Evolutionary conservation across 1,139 yeast genomes (phyloP), one percentile per base, ranked within the genome.

Genomic region (Kodamaea alishanica): DNA sequence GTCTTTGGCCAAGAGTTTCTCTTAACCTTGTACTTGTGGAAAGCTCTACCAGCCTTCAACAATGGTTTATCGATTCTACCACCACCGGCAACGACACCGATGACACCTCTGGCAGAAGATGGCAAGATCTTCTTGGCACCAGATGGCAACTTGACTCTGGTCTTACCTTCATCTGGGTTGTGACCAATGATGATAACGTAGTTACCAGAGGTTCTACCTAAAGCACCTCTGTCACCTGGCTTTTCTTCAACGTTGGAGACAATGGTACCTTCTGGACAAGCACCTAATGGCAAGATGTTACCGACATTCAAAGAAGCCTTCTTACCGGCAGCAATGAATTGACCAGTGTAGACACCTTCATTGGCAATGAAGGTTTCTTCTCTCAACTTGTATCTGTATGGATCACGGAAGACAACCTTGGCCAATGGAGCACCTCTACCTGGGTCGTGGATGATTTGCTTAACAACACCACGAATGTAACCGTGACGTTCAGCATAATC

Each of bases 341-440:
- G 97, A 63, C 98, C 98, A 59, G 97, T 90, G 94, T 90, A 90
- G 63, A 92, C 87, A 81, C 97, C 97, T 79, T 92, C 98, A 79
- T 89, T 90, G 67, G 98, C 98, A 69, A 92, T 87, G 81, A 92
- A 90, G 64, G 94, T 90, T 80, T 92, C 97, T 75, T 88, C 96
- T 79, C 95, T 89, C 74, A 84, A 77, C 80, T 84, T 90, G 88
- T 84, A 90, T 79, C 80, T 87, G 95, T 92, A 90, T 74, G 98
- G 97, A 75, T 92, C 97, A 74, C 97, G 88, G 97, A 92, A 92
- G 56, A 79, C 92, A 72, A 92, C 96, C 81, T 87, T 90, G 65
- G 97, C 98, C 68, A 92, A 84, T 70, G 98, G 98, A 71, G 98
- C 98, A 81, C 98, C 98, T 78, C 98, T 85, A 75, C 98, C 98